phyloP scores from a whole-genome alignment of 1,284 basidiomycete genomes.

The Anthracocystis setariae region DNA sequence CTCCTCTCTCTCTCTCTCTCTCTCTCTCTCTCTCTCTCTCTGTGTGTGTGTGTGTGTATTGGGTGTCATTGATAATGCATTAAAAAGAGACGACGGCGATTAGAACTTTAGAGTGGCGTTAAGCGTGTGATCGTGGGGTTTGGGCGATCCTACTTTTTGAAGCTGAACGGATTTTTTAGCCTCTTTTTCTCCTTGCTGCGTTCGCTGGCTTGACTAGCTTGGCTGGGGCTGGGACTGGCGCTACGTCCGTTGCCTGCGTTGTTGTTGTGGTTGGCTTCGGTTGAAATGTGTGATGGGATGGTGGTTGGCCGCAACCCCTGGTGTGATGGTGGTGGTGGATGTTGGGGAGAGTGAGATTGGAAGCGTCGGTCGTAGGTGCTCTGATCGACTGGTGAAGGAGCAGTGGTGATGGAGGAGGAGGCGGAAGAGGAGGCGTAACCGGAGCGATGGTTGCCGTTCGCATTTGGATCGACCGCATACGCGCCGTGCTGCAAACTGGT shows the following conservation, averaged over 20 bases:
- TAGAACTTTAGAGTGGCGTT: too few relatives aligned
- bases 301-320: conserved; percentile 5
- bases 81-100: not conserved
- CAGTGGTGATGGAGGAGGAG: not conserved
- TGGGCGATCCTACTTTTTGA: conserved; percentile 43
- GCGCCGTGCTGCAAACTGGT: conserved; percentile 30
- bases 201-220: conserved; percentile 21
- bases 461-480: not conserved
- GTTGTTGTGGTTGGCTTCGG: not conserved
- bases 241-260: conserved; percentile 4
- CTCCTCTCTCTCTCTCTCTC: too few relatives aligned
- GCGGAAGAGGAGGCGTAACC: conserved; percentile 22
- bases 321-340: conserved; percentile 5
- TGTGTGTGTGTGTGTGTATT: too few relatives aligned
- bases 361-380: conserved; percentile 29
- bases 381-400: conserved; percentile 1
- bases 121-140: not conserved
- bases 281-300: conserved; percentile 12
- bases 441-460: not conserved
- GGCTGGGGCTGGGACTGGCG: conserved; percentile 31
- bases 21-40: too few relatives aligned
- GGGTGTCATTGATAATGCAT: too few relatives aligned
- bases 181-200: conserved; percentile 49
- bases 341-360: conserved; percentile 9
- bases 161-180: conserved; percentile 50